Percentiles rank a stretch among this genome's conserved stretches.
These are phyloP conservation scores for Diospyros kaki DNA, from an alignment of 148 eudicot genomes.

Conservation along the genomic window DNA sequence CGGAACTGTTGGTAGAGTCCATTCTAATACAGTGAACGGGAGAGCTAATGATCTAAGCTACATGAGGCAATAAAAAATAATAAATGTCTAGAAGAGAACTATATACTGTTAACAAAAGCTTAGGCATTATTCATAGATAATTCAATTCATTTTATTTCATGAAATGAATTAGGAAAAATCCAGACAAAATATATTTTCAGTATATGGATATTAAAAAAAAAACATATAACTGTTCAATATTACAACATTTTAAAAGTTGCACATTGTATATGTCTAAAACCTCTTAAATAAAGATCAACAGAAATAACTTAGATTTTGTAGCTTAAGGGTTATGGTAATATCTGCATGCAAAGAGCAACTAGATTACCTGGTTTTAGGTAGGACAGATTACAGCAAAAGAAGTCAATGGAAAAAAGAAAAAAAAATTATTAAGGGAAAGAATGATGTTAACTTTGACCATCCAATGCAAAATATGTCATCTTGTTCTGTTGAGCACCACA, in stretches of 20 bases:
- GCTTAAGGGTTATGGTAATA: too few species aligned
- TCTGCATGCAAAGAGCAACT: too few species aligned
- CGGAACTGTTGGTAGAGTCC: conserved; percentile 98
- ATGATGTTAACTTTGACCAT: too few species aligned
- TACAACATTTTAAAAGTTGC: neutral
- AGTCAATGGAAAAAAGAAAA: too few species aligned
- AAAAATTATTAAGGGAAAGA: too few species aligned
- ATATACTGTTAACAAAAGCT: neutral
- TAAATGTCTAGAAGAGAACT: conserved; percentile 15
- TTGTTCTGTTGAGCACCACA: too few species aligned
- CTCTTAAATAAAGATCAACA: neutral
- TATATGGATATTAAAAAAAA: neutral
- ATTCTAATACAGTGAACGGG: conserved; percentile 96
- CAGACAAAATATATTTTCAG: neutral
- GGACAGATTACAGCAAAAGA: too few species aligned
- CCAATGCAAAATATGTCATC: too few species aligned
- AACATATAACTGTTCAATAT: neutral
- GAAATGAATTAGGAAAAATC: neutral
- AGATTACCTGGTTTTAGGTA: too few species aligned
- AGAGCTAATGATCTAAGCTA: conserved; percentile 99
- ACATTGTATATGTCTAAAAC: neutral
- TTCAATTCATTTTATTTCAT: neutral
- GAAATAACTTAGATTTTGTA: too few species aligned
- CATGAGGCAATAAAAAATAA: conserved; percentile 14
- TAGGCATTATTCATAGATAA: neutral